Conservation (phyloP, 371 early-diverging fungal species). For the Syncephalastrum contaminatum region DNA sequence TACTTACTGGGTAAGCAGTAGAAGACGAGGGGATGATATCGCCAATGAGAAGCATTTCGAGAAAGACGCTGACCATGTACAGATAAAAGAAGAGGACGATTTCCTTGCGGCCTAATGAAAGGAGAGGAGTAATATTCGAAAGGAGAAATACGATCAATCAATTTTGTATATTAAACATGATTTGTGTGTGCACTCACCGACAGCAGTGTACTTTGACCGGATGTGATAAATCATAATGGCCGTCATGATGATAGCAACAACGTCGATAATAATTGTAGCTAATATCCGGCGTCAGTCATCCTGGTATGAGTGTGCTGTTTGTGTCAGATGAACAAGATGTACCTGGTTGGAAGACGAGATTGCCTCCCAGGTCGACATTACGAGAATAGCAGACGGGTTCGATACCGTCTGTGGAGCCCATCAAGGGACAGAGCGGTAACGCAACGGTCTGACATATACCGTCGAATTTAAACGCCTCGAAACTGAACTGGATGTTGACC, state of each 20-base stretch:
- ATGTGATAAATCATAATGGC: constrained; percentile 97
- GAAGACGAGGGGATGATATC: constrained; percentile 89
- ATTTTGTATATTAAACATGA: not conserved
- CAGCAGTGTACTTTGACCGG: constrained; percentile 95
- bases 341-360: constrained; percentile 91
- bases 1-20: constrained; percentile 77
- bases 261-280: constrained; percentile 85
- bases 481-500: constrained; percentile 47
- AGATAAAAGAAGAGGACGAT: constrained; percentile 96
- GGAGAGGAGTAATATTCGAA: not conserved
- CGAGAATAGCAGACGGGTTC: constrained; percentile 93
- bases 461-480: constrained; percentile 83
- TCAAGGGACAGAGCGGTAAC: constrained; percentile 86
- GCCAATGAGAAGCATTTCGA: constrained; percentile 86
- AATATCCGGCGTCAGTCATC: constrained; percentile 1
- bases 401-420: constrained; percentile 70
- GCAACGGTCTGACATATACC: constrained; percentile 83
- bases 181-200: constrained; percentile 62
- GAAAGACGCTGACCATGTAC: constrained; percentile 79
- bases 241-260: constrained; percentile 93
- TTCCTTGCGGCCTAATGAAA: constrained; percentile 84
- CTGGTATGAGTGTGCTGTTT: not conserved
- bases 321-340: constrained; percentile 12
- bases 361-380: constrained; percentile 80
- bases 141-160: too few species aligned